Evolutionary conservation across 2,329 filamentous ascomycete genomes (phyloP).

Genomic region (Fonsecaea monophora): DNA sequence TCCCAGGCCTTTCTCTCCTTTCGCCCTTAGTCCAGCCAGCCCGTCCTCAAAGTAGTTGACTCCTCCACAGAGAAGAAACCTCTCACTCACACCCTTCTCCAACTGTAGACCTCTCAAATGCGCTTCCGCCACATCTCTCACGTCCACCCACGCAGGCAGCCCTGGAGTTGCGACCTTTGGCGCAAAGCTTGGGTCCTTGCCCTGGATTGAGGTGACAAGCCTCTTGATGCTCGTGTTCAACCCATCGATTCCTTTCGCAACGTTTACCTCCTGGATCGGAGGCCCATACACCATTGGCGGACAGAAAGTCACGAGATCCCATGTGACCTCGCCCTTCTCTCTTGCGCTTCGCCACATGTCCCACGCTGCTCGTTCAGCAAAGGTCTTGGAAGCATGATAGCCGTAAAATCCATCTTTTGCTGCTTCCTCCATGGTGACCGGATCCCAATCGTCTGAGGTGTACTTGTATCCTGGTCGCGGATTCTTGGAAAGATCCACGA

Average conservation of each 20-base stretch:
- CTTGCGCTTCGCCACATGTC: constrained; percentile 40
- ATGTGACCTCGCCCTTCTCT: constrained; percentile 29
- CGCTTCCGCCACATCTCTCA: constrained; percentile 33
- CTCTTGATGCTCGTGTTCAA: constrained; percentile 25
- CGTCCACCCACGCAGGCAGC: constrained; percentile 34
- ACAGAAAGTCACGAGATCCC: constrained; percentile 46
- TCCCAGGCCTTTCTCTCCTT: constrained; percentile 24
- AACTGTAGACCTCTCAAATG: constrained; percentile 26
- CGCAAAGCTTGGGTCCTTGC: constrained; percentile 20
- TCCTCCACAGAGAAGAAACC: constrained; percentile 28
- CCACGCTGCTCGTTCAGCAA: constrained; percentile 41
- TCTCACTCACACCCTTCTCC: constrained; percentile 29
- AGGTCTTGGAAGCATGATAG: constrained; percentile 39
- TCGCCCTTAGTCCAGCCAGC: constrained; percentile 26
- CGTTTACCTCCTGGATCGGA: constrained; percentile 39
- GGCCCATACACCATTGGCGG: constrained; percentile 58
- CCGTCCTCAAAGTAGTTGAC: constrained; percentile 29
- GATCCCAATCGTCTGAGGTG: constrained; percentile 58
- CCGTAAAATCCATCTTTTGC: constrained; percentile 37
- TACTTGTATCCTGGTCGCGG: constrained; percentile 52
- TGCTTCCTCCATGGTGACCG: constrained; percentile 54
- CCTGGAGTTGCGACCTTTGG: constrained; percentile 25
- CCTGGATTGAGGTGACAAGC: constrained; percentile 14
- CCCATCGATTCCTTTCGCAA: constrained; percentile 21
- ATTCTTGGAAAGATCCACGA: constrained; percentile 51